These are phyloP conservation scores for Neurospora sp. DNA, from an alignment of 495 filamentous ascomycete species.

Conservation along the genomic window DNA sequence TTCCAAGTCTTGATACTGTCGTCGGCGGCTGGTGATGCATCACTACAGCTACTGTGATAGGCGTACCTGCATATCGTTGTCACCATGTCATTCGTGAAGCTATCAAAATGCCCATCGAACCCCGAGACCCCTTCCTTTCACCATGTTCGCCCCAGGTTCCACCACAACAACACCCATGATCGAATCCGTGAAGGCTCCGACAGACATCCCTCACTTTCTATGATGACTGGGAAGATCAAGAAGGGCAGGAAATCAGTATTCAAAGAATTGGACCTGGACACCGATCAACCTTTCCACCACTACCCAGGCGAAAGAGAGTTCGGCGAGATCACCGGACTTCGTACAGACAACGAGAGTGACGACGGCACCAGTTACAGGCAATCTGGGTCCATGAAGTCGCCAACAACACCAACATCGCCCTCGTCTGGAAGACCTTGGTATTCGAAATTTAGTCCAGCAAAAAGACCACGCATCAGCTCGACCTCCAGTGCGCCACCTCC, in stretches of 20 bases:
- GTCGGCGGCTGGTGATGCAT: constrained; percentile 5
- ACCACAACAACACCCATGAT: constrained; percentile 34
- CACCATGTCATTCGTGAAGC: constrained; percentile 19
- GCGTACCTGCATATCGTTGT: constrained; percentile 1
- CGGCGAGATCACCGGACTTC: constrained; percentile 15
- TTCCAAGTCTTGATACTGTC: not conserved
- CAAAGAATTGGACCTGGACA: constrained; percentile 34
- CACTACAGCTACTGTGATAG: not conserved
- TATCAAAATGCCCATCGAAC: constrained; percentile 13
- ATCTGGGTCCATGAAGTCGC: not conserved
- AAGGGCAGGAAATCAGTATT: constrained; percentile 35
- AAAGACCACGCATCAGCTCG: constrained; percentile 31
- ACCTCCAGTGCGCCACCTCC: constrained; percentile 31
- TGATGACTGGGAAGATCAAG: constrained; percentile 28
- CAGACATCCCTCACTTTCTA: constrained; percentile 19
- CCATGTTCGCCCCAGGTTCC: constrained; percentile 32
- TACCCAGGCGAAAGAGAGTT: constrained; percentile 15
- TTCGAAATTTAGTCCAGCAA: constrained; percentile 23
- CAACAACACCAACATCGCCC: constrained; percentile 7
- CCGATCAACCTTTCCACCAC: constrained; percentile 16
- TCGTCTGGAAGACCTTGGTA: constrained; percentile 24
- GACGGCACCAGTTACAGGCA: constrained; percentile 1
- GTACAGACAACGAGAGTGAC: constrained; percentile 1
- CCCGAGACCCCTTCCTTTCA: constrained; percentile 10
- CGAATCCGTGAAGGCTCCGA: constrained; percentile 33